These are phyloP conservation scores for Trametes elegans DNA, from an alignment of 768 basidiomycete genomes.

Conservation along the genomic window DNA sequence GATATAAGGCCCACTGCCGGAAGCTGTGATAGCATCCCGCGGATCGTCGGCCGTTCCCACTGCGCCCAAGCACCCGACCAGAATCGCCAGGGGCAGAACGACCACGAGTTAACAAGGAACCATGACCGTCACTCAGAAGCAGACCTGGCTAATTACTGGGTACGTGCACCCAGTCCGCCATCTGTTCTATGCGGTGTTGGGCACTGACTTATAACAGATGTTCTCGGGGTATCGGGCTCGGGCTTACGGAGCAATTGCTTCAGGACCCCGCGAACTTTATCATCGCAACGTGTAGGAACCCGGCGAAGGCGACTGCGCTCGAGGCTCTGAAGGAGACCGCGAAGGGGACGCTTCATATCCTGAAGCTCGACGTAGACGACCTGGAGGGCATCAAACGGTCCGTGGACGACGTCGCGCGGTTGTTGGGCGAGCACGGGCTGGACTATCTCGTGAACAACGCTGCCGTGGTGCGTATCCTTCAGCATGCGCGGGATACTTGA, in stretches of 20 bases:
- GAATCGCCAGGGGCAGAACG: background rate
- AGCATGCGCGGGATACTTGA: background rate
- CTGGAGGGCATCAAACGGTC: constrained; percentile 28
- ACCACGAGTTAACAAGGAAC: background rate
- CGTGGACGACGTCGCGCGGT: constrained; percentile 20
- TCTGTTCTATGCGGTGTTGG: background rate
- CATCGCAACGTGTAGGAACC: constrained; percentile 32
- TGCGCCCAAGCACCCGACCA: background rate
- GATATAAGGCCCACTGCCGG: too few relatives aligned
- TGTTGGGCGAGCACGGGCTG: constrained; percentile 31
- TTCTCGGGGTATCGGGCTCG: constrained; percentile 32
- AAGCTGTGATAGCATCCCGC: too few relatives aligned
- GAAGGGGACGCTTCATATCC: constrained; percentile 32
- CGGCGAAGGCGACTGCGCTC: constrained; percentile 24
- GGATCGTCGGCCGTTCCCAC: background rate
- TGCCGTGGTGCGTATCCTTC: constrained; percentile 29
- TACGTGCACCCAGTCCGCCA: background rate
- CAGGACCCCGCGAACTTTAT: constrained; percentile 24
- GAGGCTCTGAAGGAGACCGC: constrained; percentile 22
- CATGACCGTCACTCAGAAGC: background rate
- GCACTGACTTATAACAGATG: background rate
- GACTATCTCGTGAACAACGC: constrained; percentile 43
- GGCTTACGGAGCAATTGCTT: constrained; percentile 26
- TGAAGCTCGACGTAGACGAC: constrained; percentile 32
- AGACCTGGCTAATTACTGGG: constrained; percentile 11